Percentiles rank a stretch among this genome's conserved stretches.
phyloP scores from a whole-genome alignment of 371 early-diverging fungal species.

The Neoconidiobolus thromboides region DNA sequence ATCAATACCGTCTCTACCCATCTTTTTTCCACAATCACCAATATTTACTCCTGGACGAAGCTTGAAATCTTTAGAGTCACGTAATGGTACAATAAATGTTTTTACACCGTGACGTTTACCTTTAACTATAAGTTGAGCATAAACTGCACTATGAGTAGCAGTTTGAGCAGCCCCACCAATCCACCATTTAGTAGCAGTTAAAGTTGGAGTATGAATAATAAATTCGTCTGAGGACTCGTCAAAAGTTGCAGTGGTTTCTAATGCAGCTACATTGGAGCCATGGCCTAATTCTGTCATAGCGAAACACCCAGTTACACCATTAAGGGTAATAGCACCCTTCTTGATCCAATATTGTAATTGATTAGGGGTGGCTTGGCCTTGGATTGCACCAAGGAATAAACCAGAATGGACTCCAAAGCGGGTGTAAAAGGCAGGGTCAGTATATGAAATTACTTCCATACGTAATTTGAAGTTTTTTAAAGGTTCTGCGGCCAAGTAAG shows the following conservation, averaged over 20 bases:
- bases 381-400: constrained; percentile 74
- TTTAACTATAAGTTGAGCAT: constrained; percentile 59
- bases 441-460: constrained; percentile 59
- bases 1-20: constrained; percentile 68
- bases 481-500: constrained; percentile 56
- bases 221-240: constrained; percentile 67
- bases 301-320: constrained; percentile 62
- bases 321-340: constrained; percentile 63
- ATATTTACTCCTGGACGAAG: constrained; percentile 38
- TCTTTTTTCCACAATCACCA: constrained; percentile 55
- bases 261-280: constrained; percentile 78
- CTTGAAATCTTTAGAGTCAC: constrained; percentile 33
- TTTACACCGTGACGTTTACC: constrained; percentile 61
- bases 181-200: constrained; percentile 95
- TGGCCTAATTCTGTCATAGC: constrained; percentile 85
- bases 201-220: constrained; percentile 71
- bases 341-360: constrained; percentile 78
- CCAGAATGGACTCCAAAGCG: constrained; percentile 84
- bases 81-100: constrained; percentile 52
- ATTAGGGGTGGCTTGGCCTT: constrained; percentile 67
- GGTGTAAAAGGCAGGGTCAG: constrained; percentile 84
- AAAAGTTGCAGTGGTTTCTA: constrained; percentile 86
- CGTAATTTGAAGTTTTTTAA: constrained; percentile 49
- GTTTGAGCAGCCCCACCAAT: constrained; percentile 80
- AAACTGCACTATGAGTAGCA: constrained; percentile 64